Conservation (phyloP, 2,329 filamentous ascomycete genomes). For the Microdochium trichocladiopsis region DNA sequence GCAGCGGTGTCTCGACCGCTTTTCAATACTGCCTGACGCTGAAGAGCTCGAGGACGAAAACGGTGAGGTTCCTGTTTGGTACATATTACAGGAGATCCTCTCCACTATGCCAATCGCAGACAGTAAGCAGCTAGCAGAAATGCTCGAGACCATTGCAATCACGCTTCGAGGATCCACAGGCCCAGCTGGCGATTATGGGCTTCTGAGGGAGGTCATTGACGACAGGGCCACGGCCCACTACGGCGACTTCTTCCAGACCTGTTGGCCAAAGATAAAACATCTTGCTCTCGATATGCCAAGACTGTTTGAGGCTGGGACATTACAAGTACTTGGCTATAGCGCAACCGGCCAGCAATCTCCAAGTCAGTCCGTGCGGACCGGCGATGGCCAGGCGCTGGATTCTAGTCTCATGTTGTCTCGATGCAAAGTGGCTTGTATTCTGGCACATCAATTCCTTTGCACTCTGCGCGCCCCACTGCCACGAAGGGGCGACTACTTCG, state of each 20-base stretch:
- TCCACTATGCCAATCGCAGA: slow-evolving; percentile 2
- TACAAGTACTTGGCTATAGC: not conserved
- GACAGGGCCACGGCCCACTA: not conserved
- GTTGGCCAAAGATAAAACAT: slow-evolving; percentile 16
- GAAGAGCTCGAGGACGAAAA: slow-evolving; percentile 10
- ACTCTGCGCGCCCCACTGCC: slow-evolving; percentile 7
- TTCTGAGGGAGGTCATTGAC: slow-evolving; percentile 7
- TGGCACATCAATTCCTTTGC: slow-evolving; percentile 23
- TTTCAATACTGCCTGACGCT: slow-evolving; percentile 15
- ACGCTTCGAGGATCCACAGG: slow-evolving; percentile 8
- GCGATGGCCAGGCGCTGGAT: slow-evolving; percentile 8
- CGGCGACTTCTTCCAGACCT: slow-evolving; percentile 4
- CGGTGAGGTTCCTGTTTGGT: slow-evolving; percentile 17
- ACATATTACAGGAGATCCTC: slow-evolving; percentile 14
- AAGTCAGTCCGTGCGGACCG: not conserved
- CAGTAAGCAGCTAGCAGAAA: slow-evolving; percentile 11
- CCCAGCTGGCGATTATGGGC: slow-evolving; percentile 12
- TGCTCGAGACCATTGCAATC: slow-evolving; percentile 19
- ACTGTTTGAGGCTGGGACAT: slow-evolving; percentile 10
- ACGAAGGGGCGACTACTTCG: slow-evolving; percentile 18
- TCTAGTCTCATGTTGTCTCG: slow-evolving; percentile 9
- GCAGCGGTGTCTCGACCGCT: slow-evolving; percentile 17
- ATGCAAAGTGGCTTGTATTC: slow-evolving; percentile 18
- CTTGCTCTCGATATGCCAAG: slow-evolving; percentile 10
- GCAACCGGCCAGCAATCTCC: not conserved